Percentiles rank a stretch among this genome's conserved stretches.
Conservation (phyloP, 2,329 filamentous ascomycete genomes). For the Ascosphaera pollenicola region DNA sequence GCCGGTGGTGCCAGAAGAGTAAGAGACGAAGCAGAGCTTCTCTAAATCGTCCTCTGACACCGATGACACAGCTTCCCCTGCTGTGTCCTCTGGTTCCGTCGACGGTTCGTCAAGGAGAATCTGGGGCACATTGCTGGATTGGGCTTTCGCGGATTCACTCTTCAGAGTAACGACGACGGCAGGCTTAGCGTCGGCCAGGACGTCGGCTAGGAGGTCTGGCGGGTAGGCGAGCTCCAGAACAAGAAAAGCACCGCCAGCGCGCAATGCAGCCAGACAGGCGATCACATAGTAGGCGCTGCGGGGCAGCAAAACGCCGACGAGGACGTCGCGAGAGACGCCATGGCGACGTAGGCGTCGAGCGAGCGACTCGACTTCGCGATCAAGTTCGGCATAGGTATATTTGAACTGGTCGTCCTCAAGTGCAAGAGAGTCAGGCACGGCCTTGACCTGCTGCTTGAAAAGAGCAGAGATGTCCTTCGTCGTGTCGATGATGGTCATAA, state of each 20-base stretch:
- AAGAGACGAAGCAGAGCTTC: conserved; percentile 56
- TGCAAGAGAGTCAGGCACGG: conserved; percentile 46
- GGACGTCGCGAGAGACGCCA: conserved; percentile 48
- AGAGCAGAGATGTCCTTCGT: conserved; percentile 51
- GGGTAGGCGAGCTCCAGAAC: conserved; percentile 65
- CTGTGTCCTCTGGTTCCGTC: not conserved
- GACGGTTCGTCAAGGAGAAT: conserved; percentile 34
- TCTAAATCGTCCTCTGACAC: conserved; percentile 41
- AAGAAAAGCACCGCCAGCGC: conserved; percentile 58
- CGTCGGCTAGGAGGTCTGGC: conserved; percentile 48
- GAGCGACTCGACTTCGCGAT: conserved; percentile 42
- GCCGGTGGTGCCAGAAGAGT: conserved; percentile 57
- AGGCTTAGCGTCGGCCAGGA: conserved; percentile 53
- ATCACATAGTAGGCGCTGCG: conserved; percentile 62
- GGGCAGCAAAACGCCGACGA: conserved; percentile 55
- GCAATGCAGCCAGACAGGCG: conserved; percentile 53
- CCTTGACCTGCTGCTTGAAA: conserved; percentile 44
- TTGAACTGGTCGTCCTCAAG: conserved; percentile 45
- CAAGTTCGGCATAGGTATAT: conserved; percentile 53
- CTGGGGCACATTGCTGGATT: conserved; percentile 33
- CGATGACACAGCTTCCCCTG: not conserved
- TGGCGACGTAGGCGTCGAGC: conserved; percentile 39
- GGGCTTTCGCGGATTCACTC: conserved; percentile 43
- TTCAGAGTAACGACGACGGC: conserved; percentile 46
- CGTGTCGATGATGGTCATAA: conserved; percentile 30